Percentiles rank a stretch among this genome's conserved stretches.
Evolutionary conservation across 1,139 yeast species (phyloP).

Genomic region (Sugiyamaella novakii): DNA sequence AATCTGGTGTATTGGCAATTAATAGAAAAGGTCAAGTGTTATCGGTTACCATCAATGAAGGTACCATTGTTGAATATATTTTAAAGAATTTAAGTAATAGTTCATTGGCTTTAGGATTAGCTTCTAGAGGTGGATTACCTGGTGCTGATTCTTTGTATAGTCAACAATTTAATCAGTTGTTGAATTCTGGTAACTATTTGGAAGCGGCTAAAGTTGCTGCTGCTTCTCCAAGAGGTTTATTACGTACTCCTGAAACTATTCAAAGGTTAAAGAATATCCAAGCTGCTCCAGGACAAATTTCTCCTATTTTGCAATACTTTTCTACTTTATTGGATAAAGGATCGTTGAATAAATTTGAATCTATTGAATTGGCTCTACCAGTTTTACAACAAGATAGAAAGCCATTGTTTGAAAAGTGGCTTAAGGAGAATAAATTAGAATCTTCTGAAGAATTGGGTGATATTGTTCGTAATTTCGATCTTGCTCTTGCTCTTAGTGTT

Average conservation of each 20-base stretch:
- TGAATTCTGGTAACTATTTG: slow-evolving; percentile 83
- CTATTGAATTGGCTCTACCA: slow-evolving; percentile 93
- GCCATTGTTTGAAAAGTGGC: slow-evolving; percentile 93
- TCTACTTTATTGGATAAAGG: slow-evolving; percentile 92
- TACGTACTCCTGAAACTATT: slow-evolving; percentile 94
- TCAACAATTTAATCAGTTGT: slow-evolving; percentile 86
- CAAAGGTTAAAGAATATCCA: slow-evolving; percentile 89
- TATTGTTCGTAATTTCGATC: slow-evolving; percentile 83
- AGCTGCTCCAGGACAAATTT: slow-evolving; percentile 94
- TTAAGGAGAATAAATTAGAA: slow-evolving; percentile 90
- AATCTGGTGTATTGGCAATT: slow-evolving; percentile 87
- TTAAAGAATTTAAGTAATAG: slow-evolving; percentile 85
- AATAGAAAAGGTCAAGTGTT: slow-evolving; percentile 95
- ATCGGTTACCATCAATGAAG: slow-evolving; percentile 85
- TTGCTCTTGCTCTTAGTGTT: slow-evolving; percentile 85
- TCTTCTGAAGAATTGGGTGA: slow-evolving; percentile 97
- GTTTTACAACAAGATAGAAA: slow-evolving; percentile 95
- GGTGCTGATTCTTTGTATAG: slow-evolving; percentile 93
- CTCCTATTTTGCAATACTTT: slow-evolving; percentile 92
- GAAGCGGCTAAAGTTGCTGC: slow-evolving; percentile 98
- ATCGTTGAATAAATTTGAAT: slow-evolving; percentile 87
- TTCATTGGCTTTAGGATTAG: slow-evolving; percentile 80
- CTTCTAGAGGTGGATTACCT: slow-evolving; percentile 94
- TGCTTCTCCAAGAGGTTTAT: slow-evolving; percentile 73
- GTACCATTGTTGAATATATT: slow-evolving; percentile 86